Conservation (phyloP, 805 yeast genomes). For the Cyberlindnera galapagoensis region DNA sequence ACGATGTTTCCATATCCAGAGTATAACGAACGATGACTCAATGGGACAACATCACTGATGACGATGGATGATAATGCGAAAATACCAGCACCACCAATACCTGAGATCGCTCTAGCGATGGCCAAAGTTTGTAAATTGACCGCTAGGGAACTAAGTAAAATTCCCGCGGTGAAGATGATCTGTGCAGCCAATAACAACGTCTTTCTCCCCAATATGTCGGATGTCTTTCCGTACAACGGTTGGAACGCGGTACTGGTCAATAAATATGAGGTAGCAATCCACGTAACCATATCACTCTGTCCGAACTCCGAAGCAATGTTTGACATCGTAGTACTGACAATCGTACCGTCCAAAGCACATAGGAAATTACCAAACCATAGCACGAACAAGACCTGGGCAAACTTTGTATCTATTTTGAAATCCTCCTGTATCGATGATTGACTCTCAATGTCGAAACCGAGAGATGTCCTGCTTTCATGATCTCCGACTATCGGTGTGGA, state of each 20-base stretch:
- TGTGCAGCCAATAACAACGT: constrained; percentile 38
- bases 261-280: constrained; percentile 72
- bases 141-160: constrained; percentile 36
- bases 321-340: constrained; percentile 52
- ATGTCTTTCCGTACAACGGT: constrained; percentile 64
- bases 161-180: constrained; percentile 38
- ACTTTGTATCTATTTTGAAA: constrained; percentile 10
- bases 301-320: constrained; percentile 54
- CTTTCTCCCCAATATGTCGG: constrained; percentile 58
- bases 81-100: constrained; percentile 54
- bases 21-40: constrained; percentile 45
- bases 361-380: constrained; percentile 43
- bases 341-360: constrained; percentile 52
- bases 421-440: too few species aligned
- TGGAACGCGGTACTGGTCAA: constrained; percentile 69
- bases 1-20: constrained; percentile 43
- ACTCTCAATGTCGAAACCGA: constrained; percentile 5
- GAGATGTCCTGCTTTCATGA: too few species aligned
- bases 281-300: constrained; percentile 43
- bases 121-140: constrained; percentile 38
- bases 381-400: constrained; percentile 19
- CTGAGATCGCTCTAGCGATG: constrained; percentile 47
- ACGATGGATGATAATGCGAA: constrained; percentile 45
- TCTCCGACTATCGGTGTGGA: too few species aligned
- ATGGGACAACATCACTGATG: constrained; percentile 49